A percentile compares a stretch with the other conserved stretches of the same genome.
phyloP scores from a whole-genome alignment of 139 green algal species.

The Yamagishiella unicocca region DNA sequence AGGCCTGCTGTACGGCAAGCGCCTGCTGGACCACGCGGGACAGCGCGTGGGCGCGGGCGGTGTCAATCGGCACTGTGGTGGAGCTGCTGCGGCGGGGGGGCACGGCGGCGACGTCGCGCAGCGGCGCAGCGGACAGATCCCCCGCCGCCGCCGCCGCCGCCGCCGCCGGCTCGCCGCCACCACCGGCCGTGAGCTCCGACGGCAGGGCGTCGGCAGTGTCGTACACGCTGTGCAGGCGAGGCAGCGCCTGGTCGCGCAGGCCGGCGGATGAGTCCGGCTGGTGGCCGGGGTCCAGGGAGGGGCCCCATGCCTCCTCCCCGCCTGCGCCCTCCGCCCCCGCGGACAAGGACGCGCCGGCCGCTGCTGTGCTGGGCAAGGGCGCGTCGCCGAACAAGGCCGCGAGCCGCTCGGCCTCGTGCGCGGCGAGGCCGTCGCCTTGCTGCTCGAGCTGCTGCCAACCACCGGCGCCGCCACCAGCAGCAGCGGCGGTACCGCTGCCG shows the following conservation, averaged over 20 bases:
- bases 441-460: background rate
- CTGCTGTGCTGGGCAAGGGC: background rate
- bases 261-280: background rate
- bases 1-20: background rate
- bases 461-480: background rate
- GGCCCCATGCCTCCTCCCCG: no score
- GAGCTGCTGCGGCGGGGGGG: background rate
- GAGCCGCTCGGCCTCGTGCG: background rate
- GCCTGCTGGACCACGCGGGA: background rate
- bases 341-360: background rate
- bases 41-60: background rate
- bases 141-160: background rate
- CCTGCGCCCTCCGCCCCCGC: background rate
- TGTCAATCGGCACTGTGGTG: background rate
- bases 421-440: background rate
- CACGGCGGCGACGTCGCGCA: background rate
- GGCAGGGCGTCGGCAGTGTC: background rate
- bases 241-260: background rate
- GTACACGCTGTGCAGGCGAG: background rate
- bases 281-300: no score
- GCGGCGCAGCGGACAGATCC: background rate
- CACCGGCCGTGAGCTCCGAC: no score
- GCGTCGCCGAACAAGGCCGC: background rate
- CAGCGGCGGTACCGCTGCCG: background rate
- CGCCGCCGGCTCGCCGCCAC: no score